These are phyloP conservation scores for Geotrichum cucujoidarum DNA, from an alignment of 1,139 yeast species.

Conservation along the genomic window DNA sequence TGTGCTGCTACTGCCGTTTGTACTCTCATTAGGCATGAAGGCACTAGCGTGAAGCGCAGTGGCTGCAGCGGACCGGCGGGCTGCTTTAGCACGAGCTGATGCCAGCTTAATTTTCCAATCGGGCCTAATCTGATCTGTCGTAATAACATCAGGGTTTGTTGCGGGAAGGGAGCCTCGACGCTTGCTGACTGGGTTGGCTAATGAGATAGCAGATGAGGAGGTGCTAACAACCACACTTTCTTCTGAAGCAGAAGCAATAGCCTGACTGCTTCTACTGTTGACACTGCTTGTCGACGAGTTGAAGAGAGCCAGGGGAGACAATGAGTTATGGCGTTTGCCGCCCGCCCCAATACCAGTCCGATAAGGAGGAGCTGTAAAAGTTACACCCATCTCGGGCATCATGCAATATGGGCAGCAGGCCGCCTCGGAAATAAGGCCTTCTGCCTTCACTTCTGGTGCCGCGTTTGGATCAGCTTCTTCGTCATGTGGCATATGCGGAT, in stretches of 20 bases:
- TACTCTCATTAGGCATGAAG: conserved; percentile 29
- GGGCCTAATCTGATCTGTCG: conserved; percentile 80
- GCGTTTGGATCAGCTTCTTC: conserved; percentile 32
- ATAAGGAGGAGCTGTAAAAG: conserved; percentile 58
- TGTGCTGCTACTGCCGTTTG: background rate
- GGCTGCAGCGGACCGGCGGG: conserved; percentile 88
- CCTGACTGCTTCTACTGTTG: conserved; percentile 3
- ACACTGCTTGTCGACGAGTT: conserved; percentile 5
- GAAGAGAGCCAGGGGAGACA: background rate
- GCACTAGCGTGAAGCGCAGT: conserved; percentile 87
- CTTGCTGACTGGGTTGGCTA: background rate
- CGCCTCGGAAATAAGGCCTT: conserved; percentile 65
- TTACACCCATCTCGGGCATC: conserved; percentile 77
- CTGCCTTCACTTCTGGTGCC: conserved; percentile 16
- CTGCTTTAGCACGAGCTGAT: conserved; percentile 69
- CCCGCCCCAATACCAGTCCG: conserved; percentile 32
- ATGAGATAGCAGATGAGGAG: conserved; percentile 10
- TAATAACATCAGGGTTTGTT: conserved; percentile 51
- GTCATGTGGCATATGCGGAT: conserved; percentile 94
- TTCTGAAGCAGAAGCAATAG: background rate
- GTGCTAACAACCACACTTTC: background rate
- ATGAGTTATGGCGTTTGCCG: conserved; percentile 3
- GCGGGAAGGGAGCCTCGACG: conserved; percentile 30
- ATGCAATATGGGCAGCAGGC: conserved; percentile 95
- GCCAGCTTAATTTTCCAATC: conserved; percentile 80